Base-by-base conservation (phyloP, 2,329 filamentous ascomycete species). In the Aspergillus unguis region DNA sequence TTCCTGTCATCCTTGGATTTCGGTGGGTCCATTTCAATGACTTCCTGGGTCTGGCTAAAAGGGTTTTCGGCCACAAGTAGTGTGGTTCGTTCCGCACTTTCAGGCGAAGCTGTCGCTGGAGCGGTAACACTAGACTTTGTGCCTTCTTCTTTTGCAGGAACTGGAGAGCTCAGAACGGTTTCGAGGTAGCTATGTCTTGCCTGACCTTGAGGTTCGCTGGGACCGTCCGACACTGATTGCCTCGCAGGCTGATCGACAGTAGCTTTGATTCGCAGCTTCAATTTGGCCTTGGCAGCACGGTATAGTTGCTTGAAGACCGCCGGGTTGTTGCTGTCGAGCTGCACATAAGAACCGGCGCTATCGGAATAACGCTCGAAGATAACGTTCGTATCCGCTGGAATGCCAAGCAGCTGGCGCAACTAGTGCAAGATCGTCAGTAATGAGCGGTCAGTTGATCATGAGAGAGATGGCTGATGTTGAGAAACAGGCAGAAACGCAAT, bases 221-320 rank as follows among this genome's bases (percentile, higher is more conserved):
- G 40, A 40, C 55, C 50, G 33, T 60, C 55, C 25, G 50, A 40
- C 23, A 42, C 42, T 32, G 62, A 50, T 11, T 55, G 44, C 37
- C 59, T 58, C 33, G 58, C 44, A 42, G 50, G 49, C 40, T 58
- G 54, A 25, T 71, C 62, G 48, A 74, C 68, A 32, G 83, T 86
- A 35, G 88, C 86, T 61, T 85, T 89, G 54, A 99, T 83, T 73
- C 94, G 92, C 62, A 99, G 85, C 85, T 97, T 99, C 60, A 92
- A 85, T 81, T 99, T 99, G 35, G 94, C 94, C 79, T 96, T 99
- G 59, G 94, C 94, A 61, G 94, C 94, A 65, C 94, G 87, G 71
- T 94, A 92, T 38, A 99, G 86, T 70, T 96, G 94, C 79, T 96
- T 97, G 80, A 96, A 99, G 65, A 95, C 89, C 42, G 88, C 80